Evolutionary conservation across 257 asterid species (phyloP).

Genomic region (Misopates orontium): DNA sequence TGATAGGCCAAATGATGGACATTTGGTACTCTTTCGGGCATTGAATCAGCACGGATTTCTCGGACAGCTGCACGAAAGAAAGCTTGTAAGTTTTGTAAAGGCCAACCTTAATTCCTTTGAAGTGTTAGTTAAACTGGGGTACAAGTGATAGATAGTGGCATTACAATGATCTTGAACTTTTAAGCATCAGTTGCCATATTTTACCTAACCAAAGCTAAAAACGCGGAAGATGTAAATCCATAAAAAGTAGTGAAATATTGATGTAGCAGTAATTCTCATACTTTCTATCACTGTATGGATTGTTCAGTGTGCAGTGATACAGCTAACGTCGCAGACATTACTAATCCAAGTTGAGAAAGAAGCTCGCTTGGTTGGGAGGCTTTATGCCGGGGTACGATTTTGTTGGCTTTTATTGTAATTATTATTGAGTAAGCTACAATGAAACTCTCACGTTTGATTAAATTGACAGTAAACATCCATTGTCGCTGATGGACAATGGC

Average conservation of each 20-base stretch:
- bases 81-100: constrained; percentile 90
- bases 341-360: constrained; percentile 80
- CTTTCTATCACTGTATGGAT: constrained; percentile 4
- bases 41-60: constrained; percentile 89
- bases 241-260: too few relatives aligned
- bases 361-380: constrained; percentile 81
- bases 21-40: constrained; percentile 84
- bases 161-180: too few relatives aligned
- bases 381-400: constrained; percentile 77
- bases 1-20: constrained; percentile 72
- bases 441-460: too few relatives aligned
- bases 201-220: too few relatives aligned
- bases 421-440: too few relatives aligned
- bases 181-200: too few relatives aligned
- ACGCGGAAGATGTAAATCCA: too few relatives aligned
- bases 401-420: not conserved
- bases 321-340: constrained; percentile 84
- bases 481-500: too few relatives aligned
- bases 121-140: too few relatives aligned
- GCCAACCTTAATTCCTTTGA: not conserved
- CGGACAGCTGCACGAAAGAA: constrained; percentile 87
- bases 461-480: too few relatives aligned
- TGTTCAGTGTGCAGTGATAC: constrained; percentile 86
- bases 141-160: too few relatives aligned
- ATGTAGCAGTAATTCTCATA: too few relatives aligned